Percentiles rank a stretch among this genome's conserved stretches.
Conservation (phyloP, 768 basidiomycete species). For the Roridomyces roridus region DNA sequence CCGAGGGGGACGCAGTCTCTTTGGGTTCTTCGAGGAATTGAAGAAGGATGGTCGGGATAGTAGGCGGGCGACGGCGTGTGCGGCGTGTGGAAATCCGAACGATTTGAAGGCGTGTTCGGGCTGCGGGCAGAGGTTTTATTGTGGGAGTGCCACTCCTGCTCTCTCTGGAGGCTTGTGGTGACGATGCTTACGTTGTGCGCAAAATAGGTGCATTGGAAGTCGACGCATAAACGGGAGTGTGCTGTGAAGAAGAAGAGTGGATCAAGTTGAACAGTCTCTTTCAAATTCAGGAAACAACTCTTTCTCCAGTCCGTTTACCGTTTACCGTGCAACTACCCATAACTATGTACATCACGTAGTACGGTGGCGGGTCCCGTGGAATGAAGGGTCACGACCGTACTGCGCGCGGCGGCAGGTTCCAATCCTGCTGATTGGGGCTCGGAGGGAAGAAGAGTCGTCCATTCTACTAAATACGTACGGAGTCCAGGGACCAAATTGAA, state of each 20-base stretch:
- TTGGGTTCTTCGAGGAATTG: constrained; percentile 30
- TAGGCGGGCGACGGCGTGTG: constrained; percentile 27
- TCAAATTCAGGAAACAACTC: too few species aligned
- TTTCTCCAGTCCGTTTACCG: too few species aligned
- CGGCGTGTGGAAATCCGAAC: constrained; percentile 31
- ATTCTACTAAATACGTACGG: too few species aligned
- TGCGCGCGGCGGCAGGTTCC: too few species aligned
- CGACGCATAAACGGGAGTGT: constrained; percentile 28
- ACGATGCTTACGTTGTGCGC: constrained; percentile 11
- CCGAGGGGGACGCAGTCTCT: constrained; percentile 11
- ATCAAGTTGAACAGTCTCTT: constrained; percentile 14
- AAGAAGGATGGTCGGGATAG: constrained; percentile 28
- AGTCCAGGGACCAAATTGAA: too few species aligned
- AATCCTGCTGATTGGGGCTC: too few species aligned
- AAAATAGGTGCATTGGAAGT: constrained; percentile 30
- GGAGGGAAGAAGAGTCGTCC: too few species aligned
- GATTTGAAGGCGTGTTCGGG: constrained; percentile 24
- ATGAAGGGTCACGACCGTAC: too few species aligned
- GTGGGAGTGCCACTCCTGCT: constrained; percentile 16
- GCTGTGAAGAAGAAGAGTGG: constrained; percentile 16
- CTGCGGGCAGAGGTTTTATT: constrained; percentile 23
- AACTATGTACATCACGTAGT: too few species aligned
- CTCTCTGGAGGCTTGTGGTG: background rate
- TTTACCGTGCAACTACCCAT: too few species aligned
- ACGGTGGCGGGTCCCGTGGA: too few species aligned